Percentiles rank a stretch among this genome's conserved stretches.
Evolutionary conservation across 2,329 filamentous ascomycete genomes (phyloP).

Genomic region (Epichloe sibirici): DNA sequence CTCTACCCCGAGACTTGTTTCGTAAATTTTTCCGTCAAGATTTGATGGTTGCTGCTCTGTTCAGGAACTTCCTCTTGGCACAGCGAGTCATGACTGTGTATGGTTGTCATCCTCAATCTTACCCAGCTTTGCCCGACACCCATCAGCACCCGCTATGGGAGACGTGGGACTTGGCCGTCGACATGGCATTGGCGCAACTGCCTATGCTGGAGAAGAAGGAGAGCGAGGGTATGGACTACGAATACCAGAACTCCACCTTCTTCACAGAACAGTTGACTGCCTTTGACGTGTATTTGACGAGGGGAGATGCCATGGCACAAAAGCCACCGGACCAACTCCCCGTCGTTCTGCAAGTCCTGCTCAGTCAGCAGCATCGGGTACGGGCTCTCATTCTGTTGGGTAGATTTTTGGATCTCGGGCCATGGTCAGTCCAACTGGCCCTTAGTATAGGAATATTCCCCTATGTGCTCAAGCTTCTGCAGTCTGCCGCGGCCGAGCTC

Average conservation of each 20-base stretch:
- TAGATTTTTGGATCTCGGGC: conserved; percentile 86
- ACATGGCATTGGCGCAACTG: conserved; percentile 84
- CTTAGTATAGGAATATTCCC: conserved; percentile 97
- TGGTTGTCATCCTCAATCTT: conserved; percentile 88
- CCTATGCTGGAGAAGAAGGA: conserved; percentile 73
- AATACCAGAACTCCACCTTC: conserved; percentile 90
- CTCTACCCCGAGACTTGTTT: conserved; percentile 77
- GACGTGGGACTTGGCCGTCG: conserved; percentile 94
- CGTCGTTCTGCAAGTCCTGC: conserved; percentile 86
- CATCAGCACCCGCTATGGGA: conserved; percentile 92
- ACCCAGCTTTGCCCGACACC: conserved; percentile 83
- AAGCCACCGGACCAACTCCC: conserved; percentile 89
- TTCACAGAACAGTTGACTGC: conserved; percentile 95
- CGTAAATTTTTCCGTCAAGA: conserved; percentile 96
- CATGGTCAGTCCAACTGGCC: conserved; percentile 97
- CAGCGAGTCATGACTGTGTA: conserved; percentile 95
- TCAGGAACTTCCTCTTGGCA: conserved; percentile 88
- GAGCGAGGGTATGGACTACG: conserved; percentile 62
- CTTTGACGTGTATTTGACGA: conserved; percentile 87
- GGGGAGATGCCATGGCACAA: conserved; percentile 67
- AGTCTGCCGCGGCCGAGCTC: conserved; percentile 86
- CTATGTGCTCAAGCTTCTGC: conserved; percentile 92
- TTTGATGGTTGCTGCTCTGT: conserved; percentile 95
- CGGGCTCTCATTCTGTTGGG: conserved; percentile 83
- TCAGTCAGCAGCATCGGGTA: conserved; percentile 90